These are phyloP conservation scores for Phallus indusiatus DNA, from an alignment of 768 basidiomycete genomes.

Conservation along the genomic window DNA sequence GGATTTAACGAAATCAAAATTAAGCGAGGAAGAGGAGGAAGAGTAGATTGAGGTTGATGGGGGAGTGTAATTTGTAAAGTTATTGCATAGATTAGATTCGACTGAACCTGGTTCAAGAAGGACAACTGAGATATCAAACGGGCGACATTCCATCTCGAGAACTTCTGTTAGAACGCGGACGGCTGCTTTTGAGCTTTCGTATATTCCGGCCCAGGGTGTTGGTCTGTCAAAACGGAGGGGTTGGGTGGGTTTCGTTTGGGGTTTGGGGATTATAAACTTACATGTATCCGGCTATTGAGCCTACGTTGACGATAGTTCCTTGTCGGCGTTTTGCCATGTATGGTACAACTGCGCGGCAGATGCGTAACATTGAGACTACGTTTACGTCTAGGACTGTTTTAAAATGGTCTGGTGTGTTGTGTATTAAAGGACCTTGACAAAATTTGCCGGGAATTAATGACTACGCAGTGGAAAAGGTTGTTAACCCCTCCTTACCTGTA, in stretches of 20 bases:
- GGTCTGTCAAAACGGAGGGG: conserved; percentile 36
- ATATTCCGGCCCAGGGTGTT: conserved; percentile 59
- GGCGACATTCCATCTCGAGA: conserved; percentile 64
- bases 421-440: conserved; percentile 38
- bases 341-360: conserved; percentile 55
- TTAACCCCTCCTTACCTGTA: background rate
- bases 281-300: conserved; percentile 57
- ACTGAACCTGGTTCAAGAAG: conserved; percentile 60
- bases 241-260: background rate
- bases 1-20: background rate
- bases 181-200: conserved; percentile 50
- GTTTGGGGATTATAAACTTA: conserved; percentile 25
- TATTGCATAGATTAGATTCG: conserved; percentile 54
- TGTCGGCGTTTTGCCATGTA: conserved; percentile 56
- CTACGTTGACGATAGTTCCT: conserved; percentile 67
- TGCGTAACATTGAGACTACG: conserved; percentile 48
- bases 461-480: too few relatives aligned
- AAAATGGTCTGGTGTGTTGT: conserved; percentile 46
- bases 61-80: conserved; percentile 36
- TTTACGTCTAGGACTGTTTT: conserved; percentile 59
- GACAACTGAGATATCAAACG: conserved; percentile 61
- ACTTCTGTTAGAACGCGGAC: conserved; percentile 52
- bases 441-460: too few relatives aligned
- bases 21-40: too few relatives aligned
- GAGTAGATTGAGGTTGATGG: conserved; percentile 46